Percentiles rank a stretch among this genome's conserved stretches.
Conservation (phyloP, 768 basidiomycete species). For the Collybiopsis confluens region DNA sequence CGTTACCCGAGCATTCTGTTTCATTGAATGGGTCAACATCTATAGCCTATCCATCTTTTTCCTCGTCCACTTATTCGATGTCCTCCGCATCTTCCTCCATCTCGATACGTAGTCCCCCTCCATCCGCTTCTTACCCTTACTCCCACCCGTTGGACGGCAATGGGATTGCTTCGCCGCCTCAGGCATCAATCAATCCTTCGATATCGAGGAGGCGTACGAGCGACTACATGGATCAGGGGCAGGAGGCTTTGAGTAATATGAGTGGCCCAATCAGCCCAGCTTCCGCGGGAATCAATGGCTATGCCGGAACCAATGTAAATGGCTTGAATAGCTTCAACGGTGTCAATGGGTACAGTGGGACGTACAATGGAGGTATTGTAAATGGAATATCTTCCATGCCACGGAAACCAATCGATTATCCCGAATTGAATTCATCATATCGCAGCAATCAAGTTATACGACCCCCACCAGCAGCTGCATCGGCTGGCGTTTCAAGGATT, state of each 20-base stretch:
- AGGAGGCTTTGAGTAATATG: conserved; percentile 52
- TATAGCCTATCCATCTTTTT: conserved; percentile 9
- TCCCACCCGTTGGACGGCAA: conserved; percentile 7
- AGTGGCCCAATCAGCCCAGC: conserved; percentile 10
- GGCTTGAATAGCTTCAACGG: not conserved
- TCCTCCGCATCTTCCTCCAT: conserved; percentile 1
- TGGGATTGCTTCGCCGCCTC: conserved; percentile 67
- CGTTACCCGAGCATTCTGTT: not conserved
- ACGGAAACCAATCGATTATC: conserved; percentile 68
- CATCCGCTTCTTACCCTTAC: not conserved
- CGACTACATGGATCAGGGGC: conserved; percentile 78
- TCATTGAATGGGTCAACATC: conserved; percentile 3
- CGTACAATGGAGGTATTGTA: not conserved
- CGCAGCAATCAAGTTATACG: conserved; percentile 39
- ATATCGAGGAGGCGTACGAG: conserved; percentile 64
- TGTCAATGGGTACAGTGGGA: not conserved
- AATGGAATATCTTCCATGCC: conserved; percentile 25
- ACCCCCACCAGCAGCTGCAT: conserved; percentile 75
- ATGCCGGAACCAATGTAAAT: not conserved
- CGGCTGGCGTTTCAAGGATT: too few species aligned
- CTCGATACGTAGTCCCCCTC: not conserved
- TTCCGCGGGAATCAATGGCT: not conserved
- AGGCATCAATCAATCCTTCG: conserved; percentile 80
- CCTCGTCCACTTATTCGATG: not conserved
- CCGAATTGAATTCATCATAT: conserved; percentile 58